phyloP scores from a whole-genome alignment of 495 filamentous ascomycete genomes.

The Platismatia glauca region DNA sequence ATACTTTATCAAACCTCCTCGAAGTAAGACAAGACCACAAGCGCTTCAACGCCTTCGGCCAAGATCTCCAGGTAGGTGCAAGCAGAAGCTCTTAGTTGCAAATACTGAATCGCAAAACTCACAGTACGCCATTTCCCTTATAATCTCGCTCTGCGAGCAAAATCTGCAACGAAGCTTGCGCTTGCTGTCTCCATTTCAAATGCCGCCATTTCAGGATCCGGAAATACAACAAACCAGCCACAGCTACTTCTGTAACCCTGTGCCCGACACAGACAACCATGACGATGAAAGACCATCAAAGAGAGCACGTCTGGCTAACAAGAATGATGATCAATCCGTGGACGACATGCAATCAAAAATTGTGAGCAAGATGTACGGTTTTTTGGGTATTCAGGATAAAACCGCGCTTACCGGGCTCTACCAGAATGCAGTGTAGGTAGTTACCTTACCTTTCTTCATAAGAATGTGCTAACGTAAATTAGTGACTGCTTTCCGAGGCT shows the following conservation, averaged over 20 bases:
- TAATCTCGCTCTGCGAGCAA: not conserved
- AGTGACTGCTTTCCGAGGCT: constrained; percentile 16
- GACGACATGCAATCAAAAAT: constrained; percentile 6
- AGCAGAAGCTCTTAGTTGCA: not conserved
- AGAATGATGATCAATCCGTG: not conserved
- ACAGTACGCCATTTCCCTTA: constrained; percentile 9
- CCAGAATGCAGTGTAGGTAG: constrained; percentile 9
- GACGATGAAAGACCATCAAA: constrained; percentile 13
- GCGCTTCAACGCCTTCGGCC: constrained; percentile 7
- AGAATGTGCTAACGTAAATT: not conserved
- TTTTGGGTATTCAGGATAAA: constrained; percentile 10
- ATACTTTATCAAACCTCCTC: constrained; percentile 12
- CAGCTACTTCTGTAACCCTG: constrained; percentile 11
- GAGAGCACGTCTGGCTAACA: constrained; percentile 7
- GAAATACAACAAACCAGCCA: constrained; percentile 10
- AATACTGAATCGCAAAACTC: not conserved
- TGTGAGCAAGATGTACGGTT: constrained; percentile 3
- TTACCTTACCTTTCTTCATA: not conserved
- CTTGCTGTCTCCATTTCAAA: not conserved
- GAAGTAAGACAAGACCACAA: constrained; percentile 11
- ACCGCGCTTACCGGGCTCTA: not conserved
- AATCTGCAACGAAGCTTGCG: not conserved
- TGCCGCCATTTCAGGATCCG: constrained; percentile 10
- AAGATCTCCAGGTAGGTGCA: constrained; percentile 25
- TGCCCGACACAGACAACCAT: constrained; percentile 10